Evolutionary conservation across 2,329 filamentous ascomycete species (phyloP).

Genomic region (Cladosporium colombiae): DNA sequence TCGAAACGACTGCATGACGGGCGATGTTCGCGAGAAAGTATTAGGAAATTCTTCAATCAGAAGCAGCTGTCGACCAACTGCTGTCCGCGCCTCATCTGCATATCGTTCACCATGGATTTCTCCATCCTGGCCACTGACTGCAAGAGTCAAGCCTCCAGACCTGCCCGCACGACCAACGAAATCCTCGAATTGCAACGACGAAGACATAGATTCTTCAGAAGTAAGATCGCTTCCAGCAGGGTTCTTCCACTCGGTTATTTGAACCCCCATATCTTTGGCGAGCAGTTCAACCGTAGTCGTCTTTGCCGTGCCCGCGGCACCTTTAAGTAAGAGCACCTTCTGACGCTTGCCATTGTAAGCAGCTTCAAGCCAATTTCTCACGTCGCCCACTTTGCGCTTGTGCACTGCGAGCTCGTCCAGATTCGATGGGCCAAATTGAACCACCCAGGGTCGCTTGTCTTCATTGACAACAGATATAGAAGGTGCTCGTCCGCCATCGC

Average conservation of each 20-base stretch:
- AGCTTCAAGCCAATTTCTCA: conserved; percentile 77
- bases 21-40: conserved; percentile 49
- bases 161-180: conserved; percentile 81
- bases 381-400: conserved; percentile 88
- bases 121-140: neutral
- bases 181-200: conserved; percentile 83
- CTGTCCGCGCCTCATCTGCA: neutral
- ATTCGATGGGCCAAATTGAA: conserved; percentile 73
- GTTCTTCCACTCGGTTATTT: conserved; percentile 89
- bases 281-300: conserved; percentile 82
- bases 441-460: conserved; percentile 79
- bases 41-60: conserved; percentile 55
- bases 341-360: conserved; percentile 60
- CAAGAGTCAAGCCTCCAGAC: conserved; percentile 69
- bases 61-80: conserved; percentile 39
- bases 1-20: conserved; percentile 59
- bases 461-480: conserved; percentile 39
- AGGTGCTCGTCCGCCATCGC: conserved; percentile 37
- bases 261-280: conserved; percentile 72
- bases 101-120: no score
- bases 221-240: conserved; percentile 64
- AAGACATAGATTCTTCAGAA: conserved; percentile 65
- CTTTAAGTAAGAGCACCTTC: conserved; percentile 67
- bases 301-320: conserved; percentile 88
- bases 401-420: conserved; percentile 89